phyloP scores from a whole-genome alignment of 768 basidiomycete species.

The Pleurotus cornucopiae region DNA sequence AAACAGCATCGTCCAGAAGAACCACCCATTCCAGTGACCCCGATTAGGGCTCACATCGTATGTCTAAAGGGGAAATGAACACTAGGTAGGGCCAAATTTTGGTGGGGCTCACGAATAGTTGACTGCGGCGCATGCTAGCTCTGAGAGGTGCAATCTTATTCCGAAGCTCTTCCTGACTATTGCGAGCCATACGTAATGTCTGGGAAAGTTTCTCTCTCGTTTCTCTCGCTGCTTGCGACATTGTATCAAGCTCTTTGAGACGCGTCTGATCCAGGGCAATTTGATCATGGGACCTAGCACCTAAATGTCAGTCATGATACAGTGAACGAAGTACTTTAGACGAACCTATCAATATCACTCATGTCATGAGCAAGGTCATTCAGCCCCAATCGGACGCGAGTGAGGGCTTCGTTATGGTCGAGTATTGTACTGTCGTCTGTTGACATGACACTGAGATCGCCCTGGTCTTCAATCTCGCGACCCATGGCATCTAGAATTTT shows the following conservation, averaged over 20 bases:
- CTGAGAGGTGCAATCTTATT: conserved; percentile 28
- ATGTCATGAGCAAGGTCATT: conserved; percentile 52
- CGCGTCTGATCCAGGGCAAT: conserved; percentile 36
- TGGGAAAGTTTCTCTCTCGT: conserved; percentile 40
- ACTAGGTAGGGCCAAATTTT: neutral
- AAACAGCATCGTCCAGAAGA: conserved; percentile 28
- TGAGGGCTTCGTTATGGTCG: conserved; percentile 48
- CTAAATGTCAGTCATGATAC: too few species aligned
- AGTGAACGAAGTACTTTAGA: too few species aligned
- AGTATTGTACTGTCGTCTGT: conserved; percentile 20
- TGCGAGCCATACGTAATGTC: conserved; percentile 34
- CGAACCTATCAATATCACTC: conserved; percentile 54
- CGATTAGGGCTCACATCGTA: conserved; percentile 1
- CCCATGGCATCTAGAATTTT: conserved; percentile 60
- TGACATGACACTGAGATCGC: conserved; percentile 11
- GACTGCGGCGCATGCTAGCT: conserved; percentile 30
- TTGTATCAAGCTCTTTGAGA: conserved; percentile 45
- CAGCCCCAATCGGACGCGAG: conserved; percentile 55
- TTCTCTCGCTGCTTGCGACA: conserved; percentile 48
- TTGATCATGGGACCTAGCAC: conserved; percentile 32
- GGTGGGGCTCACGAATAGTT: conserved; percentile 30
- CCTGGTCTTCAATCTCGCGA: conserved; percentile 25
- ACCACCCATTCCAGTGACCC: conserved; percentile 20
- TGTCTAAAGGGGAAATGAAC: conserved; percentile 11
- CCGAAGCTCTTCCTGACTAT: conserved; percentile 28